Base-by-base conservation (phyloP, 2,329 filamentous ascomycete species). In the Ceratocystiopsis minuta region DNA sequence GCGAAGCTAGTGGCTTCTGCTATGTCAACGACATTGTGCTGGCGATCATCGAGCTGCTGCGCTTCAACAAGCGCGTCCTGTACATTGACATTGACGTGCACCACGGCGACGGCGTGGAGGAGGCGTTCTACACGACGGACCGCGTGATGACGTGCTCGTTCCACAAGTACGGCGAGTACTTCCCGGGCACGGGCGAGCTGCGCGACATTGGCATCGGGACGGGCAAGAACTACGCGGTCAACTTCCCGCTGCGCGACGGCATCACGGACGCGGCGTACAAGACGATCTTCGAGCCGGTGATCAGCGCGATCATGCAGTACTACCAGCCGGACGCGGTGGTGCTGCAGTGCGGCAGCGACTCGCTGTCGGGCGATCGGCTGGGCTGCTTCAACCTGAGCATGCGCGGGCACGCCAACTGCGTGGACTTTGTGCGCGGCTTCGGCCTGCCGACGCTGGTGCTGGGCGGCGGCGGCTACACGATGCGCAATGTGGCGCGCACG, bases 331-430 rank as follows among this genome's bases (percentile, higher is more conserved):
- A 86, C 51, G 88, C 87, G 4, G 88, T 98, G 42, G 90, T 96
- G 6, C 70, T 98, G 4, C 90, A 98, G 58, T 98, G 90, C 54
- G 90, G 90, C 43, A 88, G 88, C 39, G 90, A 98, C 63, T 92
- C 82, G 53, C 70, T 98, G 15, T 93, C 87, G 24, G 88, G 90
- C 38, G 90, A 98, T 60, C 78, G 90, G 33, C 71, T 98, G 0
- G 90, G 90, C 41, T 92, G 87, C 59, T 98, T 98, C 69, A 98
- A 96, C 57, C 70, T 98, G 47, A 96, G 92, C 60, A 95, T 98
- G 73, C 78, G 80, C 52, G 88, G 88, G 4, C 90, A 98, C 58
- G 87, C 88, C 50, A 86, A 86, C 59, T 98, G 90, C 57, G 85
- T 96, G 50, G 80, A 79, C 50, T 96, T 80, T 52, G 84, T 93